Evolutionary conservation across 306 rosid species (phyloP).

Genomic region (Gastrolobium villosum): DNA sequence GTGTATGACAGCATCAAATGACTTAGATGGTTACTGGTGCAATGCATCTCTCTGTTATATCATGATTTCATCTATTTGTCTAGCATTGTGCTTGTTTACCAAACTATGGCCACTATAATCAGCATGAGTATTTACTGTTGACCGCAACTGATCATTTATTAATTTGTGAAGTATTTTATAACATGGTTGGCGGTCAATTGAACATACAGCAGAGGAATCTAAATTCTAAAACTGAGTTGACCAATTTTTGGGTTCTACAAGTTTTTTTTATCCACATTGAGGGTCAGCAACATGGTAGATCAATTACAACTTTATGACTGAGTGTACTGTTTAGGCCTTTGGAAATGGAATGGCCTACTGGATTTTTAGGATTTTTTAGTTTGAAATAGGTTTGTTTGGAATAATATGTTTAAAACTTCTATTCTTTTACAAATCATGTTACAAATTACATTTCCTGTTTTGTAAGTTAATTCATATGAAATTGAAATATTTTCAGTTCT

Average conservation of each 20-base stretch:
- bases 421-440: not conserved
- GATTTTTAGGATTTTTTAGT: not conserved
- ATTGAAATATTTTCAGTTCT: not conserved
- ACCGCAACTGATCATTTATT: not conserved
- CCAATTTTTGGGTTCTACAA: not conserved
- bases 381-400: constrained; percentile 2
- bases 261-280: not conserved
- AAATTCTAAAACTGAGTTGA: not conserved
- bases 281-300: not conserved
- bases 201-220: not conserved
- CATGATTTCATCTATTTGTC: constrained; percentile 14
- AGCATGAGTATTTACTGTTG: not conserved
- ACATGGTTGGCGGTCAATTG: not conserved
- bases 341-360: not conserved
- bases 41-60: constrained; percentile 15
- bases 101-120: not conserved
- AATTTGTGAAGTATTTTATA: not conserved
- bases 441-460: not conserved
- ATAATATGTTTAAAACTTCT: not conserved
- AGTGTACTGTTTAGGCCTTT: not conserved
- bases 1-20: not conserved
- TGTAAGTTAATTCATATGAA: not conserved
- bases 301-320: not conserved
- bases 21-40: constrained; percentile 22
- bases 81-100: not conserved